Percentiles rank a stretch among this genome's conserved stretches.
phyloP scores from a whole-genome alignment of 495 filamentous ascomycete species.

The Aspergillus sclerotioniger region DNA sequence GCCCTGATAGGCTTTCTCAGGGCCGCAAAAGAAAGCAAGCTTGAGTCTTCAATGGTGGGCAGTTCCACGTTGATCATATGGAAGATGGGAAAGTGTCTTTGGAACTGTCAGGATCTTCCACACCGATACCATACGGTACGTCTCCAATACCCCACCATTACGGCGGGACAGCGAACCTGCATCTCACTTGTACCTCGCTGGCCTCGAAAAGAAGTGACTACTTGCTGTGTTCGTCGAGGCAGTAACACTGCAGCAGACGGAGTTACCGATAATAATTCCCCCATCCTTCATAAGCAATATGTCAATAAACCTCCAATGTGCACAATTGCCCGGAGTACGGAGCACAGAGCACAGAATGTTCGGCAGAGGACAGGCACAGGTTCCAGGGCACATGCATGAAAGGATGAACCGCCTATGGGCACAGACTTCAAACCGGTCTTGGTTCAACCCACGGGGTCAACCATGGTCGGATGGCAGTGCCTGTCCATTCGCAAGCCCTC shows the following conservation, averaged over 20 bases:
- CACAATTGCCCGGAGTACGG: conserved; percentile 2
- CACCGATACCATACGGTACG: not conserved
- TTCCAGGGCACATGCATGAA: conserved; percentile 6
- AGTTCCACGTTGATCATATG: not conserved
- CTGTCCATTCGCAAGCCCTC: conserved; percentile 17
- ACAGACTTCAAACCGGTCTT: not conserved
- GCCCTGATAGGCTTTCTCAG: conserved; percentile 7
- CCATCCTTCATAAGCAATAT: not conserved
- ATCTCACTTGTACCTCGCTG: not conserved
- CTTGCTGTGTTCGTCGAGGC: not conserved
- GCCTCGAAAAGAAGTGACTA: not conserved
- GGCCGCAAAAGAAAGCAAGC: not conserved
- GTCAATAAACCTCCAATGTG: not conserved
- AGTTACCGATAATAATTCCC: not conserved
- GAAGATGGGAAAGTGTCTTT: conserved; percentile 2
- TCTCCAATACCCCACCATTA: conserved; percentile 3
- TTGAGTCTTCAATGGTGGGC: not conserved
- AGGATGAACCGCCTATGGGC: not conserved
- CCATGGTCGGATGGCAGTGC: conserved; percentile 12
- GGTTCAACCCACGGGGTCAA: not conserved
- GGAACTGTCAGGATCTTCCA: not conserved
- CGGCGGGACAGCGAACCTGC: not conserved
- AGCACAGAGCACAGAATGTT: conserved; percentile 2
- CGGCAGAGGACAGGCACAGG: not conserved
- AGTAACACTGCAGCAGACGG: conserved; percentile 1